phyloP scores from a whole-genome alignment of 371 early-diverging fungal genomes.

The Syncephalis plumigaleata region DNA sequence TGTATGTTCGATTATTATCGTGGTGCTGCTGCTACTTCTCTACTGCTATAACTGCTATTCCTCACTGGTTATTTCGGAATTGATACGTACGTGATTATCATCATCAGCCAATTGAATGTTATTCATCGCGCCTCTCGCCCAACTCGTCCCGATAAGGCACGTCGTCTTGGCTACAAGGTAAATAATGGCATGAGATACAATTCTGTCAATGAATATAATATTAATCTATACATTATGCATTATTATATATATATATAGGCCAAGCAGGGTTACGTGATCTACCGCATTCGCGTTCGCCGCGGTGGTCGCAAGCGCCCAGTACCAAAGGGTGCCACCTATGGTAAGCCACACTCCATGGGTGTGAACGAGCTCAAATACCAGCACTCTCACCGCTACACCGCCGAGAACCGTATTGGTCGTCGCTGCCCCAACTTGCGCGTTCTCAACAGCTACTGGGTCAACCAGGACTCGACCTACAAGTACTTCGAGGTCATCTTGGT shows the following conservation, averaged over 20 bases:
- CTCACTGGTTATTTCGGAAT: too few species aligned
- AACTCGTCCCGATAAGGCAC: constrained; percentile 97
- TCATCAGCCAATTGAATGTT: constrained; percentile 74
- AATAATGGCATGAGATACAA: background rate
- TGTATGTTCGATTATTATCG: too few species aligned
- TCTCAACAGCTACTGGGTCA: constrained; percentile 98
- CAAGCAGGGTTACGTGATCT: constrained; percentile 97
- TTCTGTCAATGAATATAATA: background rate
- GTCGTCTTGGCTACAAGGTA: constrained; percentile 94
- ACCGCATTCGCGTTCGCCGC: constrained; percentile 96
- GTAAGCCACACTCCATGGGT: constrained; percentile 97
- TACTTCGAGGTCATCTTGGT: constrained; percentile 98
- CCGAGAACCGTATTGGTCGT: constrained; percentile 95
- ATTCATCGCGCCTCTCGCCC: constrained; percentile 97
- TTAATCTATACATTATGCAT: background rate
- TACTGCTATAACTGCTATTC: too few species aligned
- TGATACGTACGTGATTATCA: too few species aligned
- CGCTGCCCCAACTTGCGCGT: constrained; percentile 91
- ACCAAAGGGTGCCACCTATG: constrained; percentile 94
- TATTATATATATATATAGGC: constrained; percentile 21
- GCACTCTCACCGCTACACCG: constrained; percentile 80
- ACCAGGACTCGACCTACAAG: constrained; percentile 97
- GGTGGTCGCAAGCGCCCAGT: constrained; percentile 94
- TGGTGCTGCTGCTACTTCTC: too few species aligned
- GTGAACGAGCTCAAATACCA: constrained; percentile 94